These are phyloP conservation scores for Fraxinus xanthoxyloides DNA, from an alignment of 305 asterid genomes.

Conservation along the genomic window DNA sequence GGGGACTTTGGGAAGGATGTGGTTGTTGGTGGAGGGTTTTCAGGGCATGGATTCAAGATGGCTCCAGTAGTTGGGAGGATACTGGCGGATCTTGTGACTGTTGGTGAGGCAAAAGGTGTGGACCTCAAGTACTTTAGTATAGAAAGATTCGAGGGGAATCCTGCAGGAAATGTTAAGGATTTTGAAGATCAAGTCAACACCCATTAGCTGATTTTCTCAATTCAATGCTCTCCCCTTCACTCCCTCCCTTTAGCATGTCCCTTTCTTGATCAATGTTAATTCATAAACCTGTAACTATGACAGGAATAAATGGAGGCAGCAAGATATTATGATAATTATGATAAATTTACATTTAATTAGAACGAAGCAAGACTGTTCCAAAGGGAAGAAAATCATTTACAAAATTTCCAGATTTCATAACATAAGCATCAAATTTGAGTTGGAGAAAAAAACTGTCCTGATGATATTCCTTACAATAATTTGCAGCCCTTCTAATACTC, in stretches of 20 bases:
- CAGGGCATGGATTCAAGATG: slow-evolving; percentile 97
- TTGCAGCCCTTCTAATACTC: slow-evolving; percentile 14
- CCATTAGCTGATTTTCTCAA: not conserved
- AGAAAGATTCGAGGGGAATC: slow-evolving; percentile 53
- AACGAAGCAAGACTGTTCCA: not conserved
- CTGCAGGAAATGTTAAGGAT: slow-evolving; percentile 52
- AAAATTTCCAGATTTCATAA: not conserved
- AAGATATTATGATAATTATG: not conserved
- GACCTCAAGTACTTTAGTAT: slow-evolving; percentile 48
- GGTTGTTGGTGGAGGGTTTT: slow-evolving; percentile 84
- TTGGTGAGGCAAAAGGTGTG: slow-evolving; percentile 43
- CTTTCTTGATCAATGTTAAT: not conserved
- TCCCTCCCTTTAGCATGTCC: not conserved
- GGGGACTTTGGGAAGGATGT: slow-evolving; percentile 69
- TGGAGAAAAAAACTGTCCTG: not conserved
- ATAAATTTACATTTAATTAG: not conserved
- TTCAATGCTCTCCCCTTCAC: not conserved
- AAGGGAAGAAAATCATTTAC: not conserved
- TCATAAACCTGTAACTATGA: not conserved
- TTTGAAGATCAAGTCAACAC: slow-evolving; percentile 53
- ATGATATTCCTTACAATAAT: not conserved
- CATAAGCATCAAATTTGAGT: slow-evolving; percentile 6
- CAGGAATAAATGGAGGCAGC: not conserved
- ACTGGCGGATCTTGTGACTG: slow-evolving; percentile 57
- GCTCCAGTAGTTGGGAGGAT: slow-evolving; percentile 75